Conservation (phyloP, 192 early-diverging fungal genomes). For the Podila clonocystis region DNA sequence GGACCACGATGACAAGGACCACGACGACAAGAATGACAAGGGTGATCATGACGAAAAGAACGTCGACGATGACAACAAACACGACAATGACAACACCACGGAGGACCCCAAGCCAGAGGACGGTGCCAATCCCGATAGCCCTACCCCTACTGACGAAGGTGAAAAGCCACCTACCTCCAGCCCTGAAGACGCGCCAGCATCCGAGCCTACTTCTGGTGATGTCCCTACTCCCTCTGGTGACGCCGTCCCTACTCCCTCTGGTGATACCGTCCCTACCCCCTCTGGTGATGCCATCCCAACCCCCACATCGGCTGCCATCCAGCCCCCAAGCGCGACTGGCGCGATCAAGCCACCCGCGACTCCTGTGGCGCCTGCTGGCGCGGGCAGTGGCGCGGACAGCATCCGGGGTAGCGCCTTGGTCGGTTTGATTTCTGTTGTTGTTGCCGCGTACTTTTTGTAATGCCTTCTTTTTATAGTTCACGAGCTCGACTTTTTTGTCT, state of each 20-base stretch:
- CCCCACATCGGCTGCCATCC: neutral
- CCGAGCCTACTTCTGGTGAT: neutral
- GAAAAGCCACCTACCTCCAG: neutral
- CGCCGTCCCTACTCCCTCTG: neutral
- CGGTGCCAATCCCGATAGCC: no score
- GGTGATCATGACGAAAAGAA: no score
- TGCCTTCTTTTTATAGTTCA: no score
- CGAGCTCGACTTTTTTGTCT: neutral
- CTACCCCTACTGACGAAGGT: neutral
- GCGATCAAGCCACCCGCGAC: neutral
- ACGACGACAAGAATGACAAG: neutral
- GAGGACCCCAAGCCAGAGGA: no score
- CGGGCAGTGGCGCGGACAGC: neutral
- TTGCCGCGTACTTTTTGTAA: slow-evolving; percentile 1
- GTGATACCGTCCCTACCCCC: neutral
- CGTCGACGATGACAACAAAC: no score
- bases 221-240: neutral
- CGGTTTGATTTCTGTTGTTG: neutral
- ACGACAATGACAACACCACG: no score
- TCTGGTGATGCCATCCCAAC: neutral
- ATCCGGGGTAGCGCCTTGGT: neutral
- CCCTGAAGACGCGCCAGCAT: neutral
- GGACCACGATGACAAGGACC: neutral
- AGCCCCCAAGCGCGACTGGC: neutral
- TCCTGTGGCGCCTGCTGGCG: neutral